Percentiles rank a stretch among this genome's conserved stretches.
Conservation (phyloP, 805 yeast genomes). For the Metschnikowia peoriensis region DNA sequence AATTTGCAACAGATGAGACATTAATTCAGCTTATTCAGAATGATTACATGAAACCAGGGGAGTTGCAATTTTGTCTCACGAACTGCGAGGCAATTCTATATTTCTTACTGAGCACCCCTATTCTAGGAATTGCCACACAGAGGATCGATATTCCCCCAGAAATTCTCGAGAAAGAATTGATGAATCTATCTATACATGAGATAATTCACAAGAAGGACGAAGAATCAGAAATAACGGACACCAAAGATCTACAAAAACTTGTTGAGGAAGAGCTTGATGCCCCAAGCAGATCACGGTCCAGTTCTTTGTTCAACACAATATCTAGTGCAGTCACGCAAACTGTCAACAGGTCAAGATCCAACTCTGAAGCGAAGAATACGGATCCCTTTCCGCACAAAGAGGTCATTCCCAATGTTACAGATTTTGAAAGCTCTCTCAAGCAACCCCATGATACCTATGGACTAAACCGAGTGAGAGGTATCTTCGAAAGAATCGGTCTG, state of each 20-base stretch:
- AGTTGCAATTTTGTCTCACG: constrained; percentile 37
- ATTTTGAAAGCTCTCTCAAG: constrained; percentile 20
- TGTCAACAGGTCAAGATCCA: constrained; percentile 30
- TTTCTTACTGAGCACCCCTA: constrained; percentile 36
- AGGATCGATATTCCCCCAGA: constrained; percentile 10
- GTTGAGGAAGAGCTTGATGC: constrained; percentile 13
- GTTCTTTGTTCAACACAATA: constrained; percentile 38
- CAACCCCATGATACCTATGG: constrained; percentile 19
- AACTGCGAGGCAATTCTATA: constrained; percentile 42
- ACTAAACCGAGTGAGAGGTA: constrained; percentile 32
- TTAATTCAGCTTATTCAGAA: constrained; percentile 27
- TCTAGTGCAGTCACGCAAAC: constrained; percentile 30
- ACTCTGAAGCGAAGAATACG: constrained; percentile 27
- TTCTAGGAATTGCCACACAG: constrained; percentile 26
- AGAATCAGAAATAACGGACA: not conserved
- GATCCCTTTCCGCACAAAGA: constrained; percentile 20
- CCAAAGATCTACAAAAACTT: constrained; percentile 4
- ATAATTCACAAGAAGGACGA: constrained; percentile 20
- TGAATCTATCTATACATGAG: constrained; percentile 25
- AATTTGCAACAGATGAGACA: constrained; percentile 30
- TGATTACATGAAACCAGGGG: constrained; percentile 37
- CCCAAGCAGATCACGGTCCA: constrained; percentile 34
- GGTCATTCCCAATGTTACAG: constrained; percentile 22
- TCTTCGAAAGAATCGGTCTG: constrained; percentile 34
- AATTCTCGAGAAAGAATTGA: constrained; percentile 11